These are phyloP conservation scores for Piper betle DNA, from an alignment of 164 flowering plant genomes.

Conservation along the genomic window DNA sequence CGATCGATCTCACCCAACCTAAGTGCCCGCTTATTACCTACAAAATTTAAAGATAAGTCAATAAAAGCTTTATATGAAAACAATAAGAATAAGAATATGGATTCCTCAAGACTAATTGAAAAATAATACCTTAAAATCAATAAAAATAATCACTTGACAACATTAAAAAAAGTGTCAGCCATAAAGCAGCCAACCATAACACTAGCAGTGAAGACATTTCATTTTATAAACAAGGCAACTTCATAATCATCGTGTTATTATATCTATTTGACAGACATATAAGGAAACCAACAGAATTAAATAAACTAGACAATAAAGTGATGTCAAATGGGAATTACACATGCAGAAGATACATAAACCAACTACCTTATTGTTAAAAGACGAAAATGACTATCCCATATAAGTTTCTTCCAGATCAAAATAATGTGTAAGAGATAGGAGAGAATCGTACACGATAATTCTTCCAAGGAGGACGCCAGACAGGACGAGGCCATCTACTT, in stretches of 20 bases:
- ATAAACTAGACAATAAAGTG: background rate
- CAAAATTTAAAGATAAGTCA: slow-evolving; percentile 7
- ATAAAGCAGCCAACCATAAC: too few relatives aligned
- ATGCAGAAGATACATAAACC: background rate
- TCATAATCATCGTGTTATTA: too few relatives aligned
- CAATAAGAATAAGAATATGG: background rate
- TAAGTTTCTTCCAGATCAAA: background rate
- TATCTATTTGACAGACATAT: too few relatives aligned
- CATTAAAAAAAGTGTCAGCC: too few relatives aligned
- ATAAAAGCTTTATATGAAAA: too few relatives aligned
- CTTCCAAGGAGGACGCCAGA: slow-evolving; percentile 98
- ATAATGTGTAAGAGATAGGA: background rate
- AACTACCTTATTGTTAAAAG: background rate
- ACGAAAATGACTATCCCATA: background rate
- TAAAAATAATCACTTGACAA: too few relatives aligned
- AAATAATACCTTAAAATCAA: too few relatives aligned
- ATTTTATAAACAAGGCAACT: too few relatives aligned
- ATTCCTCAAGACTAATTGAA: too few relatives aligned
- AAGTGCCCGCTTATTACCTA: slow-evolving; percentile 96
- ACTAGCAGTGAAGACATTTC: too few relatives aligned
- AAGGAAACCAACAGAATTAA: too few relatives aligned
- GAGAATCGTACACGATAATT: slow-evolving; percentile 61
- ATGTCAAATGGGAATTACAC: too few relatives aligned
- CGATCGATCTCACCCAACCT: slow-evolving; percentile 99
- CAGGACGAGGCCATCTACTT: slow-evolving; percentile 98